phyloP scores from a whole-genome alignment of 1,284 basidiomycete genomes.

The Ceratobasidium sp. region DNA sequence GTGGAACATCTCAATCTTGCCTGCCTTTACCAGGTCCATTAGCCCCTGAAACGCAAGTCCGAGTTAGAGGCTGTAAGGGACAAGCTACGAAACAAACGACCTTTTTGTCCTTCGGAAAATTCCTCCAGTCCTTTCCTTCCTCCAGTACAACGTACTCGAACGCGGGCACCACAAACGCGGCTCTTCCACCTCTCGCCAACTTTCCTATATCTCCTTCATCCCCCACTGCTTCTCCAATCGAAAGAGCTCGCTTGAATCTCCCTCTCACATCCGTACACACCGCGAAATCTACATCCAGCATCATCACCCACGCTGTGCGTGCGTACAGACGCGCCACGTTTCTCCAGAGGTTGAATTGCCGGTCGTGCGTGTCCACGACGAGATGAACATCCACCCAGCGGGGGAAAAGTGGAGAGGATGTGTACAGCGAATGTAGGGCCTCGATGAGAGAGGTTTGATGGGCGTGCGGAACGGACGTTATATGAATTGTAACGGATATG shows the following conservation, averaged over 20 bases:
- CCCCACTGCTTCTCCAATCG: slow-evolving; percentile 38
- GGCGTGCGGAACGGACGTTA: slow-evolving; percentile 59
- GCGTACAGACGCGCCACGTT: slow-evolving; percentile 84
- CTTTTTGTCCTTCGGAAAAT: slow-evolving; percentile 74
- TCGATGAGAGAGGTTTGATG: slow-evolving; percentile 60
- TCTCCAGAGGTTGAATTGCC: slow-evolving; percentile 88
- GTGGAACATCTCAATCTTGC: slow-evolving; percentile 77
- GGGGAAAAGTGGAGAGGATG: slow-evolving; percentile 69
- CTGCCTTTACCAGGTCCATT: slow-evolving; percentile 63
- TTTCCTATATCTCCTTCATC: slow-evolving; percentile 56
- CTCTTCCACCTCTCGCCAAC: slow-evolving; percentile 59
- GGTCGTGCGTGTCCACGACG: slow-evolving; percentile 81
- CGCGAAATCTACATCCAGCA: slow-evolving; percentile 88
- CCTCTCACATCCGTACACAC: slow-evolving; percentile 80
- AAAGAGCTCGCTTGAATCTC: slow-evolving; percentile 58
- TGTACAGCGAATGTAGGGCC: slow-evolving; percentile 72
- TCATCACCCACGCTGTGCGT: slow-evolving; percentile 83
- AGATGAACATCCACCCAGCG: slow-evolving; percentile 86
- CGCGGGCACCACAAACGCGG: slow-evolving; percentile 79
- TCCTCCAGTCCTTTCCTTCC: slow-evolving; percentile 66
- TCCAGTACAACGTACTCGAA: slow-evolving; percentile 76
- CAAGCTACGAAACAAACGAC: slow-evolving; percentile 54
- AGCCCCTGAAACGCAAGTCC: slow-evolving; percentile 59
- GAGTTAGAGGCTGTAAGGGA: slow-evolving; percentile 2
- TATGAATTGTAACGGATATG: slow-evolving; percentile 82